phyloP scores from a whole-genome alignment of 2,329 filamentous ascomycete species.

The Huntiella savannae region DNA sequence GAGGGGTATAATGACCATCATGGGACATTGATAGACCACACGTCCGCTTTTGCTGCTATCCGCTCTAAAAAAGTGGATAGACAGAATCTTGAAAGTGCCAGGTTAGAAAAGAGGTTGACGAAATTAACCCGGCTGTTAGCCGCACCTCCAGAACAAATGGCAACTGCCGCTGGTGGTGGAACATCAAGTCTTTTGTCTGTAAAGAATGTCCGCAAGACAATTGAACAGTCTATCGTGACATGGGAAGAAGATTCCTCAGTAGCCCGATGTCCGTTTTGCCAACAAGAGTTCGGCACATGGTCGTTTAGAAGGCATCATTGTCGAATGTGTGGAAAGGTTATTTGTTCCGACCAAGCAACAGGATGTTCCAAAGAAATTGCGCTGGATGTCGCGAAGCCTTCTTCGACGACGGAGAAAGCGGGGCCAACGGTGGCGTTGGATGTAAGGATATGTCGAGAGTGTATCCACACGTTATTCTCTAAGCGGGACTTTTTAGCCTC shows the following conservation, averaged over 20 bases:
- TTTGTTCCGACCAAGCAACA: conserved; percentile 75
- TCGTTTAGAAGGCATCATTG: conserved; percentile 89
- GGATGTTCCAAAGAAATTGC: conserved; percentile 71
- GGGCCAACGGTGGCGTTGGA: conserved; percentile 47
- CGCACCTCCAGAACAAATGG: conserved; percentile 48
- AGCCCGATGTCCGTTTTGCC: conserved; percentile 72
- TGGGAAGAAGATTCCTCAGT: conserved; percentile 88
- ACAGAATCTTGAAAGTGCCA: conserved; percentile 68
- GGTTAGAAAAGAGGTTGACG: conserved; percentile 79
- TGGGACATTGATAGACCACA: conserved; percentile 54
- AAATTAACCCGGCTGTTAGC: conserved; percentile 73
- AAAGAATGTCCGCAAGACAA: conserved; percentile 54
- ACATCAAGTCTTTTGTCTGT: conserved; percentile 42
- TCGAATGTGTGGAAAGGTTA: conserved; percentile 76
- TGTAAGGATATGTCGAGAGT: conserved; percentile 82
- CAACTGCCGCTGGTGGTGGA: conserved; percentile 25
- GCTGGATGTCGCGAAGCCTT: conserved; percentile 47
- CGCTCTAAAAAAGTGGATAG: conserved; percentile 65
- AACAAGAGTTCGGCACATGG: conserved; percentile 88
- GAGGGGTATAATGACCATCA: conserved; percentile 86
- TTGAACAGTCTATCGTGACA: conserved; percentile 82
- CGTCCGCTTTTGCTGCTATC: conserved; percentile 47
- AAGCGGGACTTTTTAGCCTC: conserved; percentile 63
- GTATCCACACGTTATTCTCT: conserved; percentile 41
- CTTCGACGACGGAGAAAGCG: conserved; percentile 24